Base-by-base conservation (phyloP, 345 rosid genomes). In the Cardamine resedifolia region DNA sequence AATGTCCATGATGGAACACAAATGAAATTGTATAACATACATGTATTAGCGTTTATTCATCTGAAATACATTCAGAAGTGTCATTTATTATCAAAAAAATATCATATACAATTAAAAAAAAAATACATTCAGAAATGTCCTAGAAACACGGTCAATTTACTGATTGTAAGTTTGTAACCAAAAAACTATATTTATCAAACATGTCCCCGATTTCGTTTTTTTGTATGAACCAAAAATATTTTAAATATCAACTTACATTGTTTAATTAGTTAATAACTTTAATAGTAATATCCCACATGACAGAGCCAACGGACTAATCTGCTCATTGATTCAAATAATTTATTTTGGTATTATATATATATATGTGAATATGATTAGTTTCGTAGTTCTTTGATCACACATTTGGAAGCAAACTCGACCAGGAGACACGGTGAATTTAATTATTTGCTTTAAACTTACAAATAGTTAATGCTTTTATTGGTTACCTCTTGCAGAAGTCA, bases 401-500 rank as follows among this genome's bases (percentile, higher is more conserved):
- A 72, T 39, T 72, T 30, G 55, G 33, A 62, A 52, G 45, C n/a
- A 30, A 26, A 19, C 51, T 59, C 50, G 49, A 71, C 55, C 76
- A 28, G 27, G 69, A 62, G 62, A 72, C 63, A 72, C 69, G 76
- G 69, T 72, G 34, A 28, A 72, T 62, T 49, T 60, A 71, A 39
- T 61, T 61, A 52, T 15, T 43, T 69, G 45, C 65, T 57, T 69
- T 20, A 52, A 26, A 71, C 38, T 31, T 60, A 61, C 50, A 49
- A 24, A 47, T 59, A 18, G 2, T 59, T 47, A 47, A 70, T 70
- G 58, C 59, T 48, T 48, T 30, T 60, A 2, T 50, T 39, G 31
- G 34, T 62, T 62, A 41, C 15, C 59, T 34, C 58, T 14, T 18
- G 48, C 45, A 28, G 28, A 72, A 72, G 45, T 28, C 68, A 28